These are phyloP conservation scores for Colletotrichum cordylinicola DNA, from an alignment of 2,329 filamentous ascomycete genomes.

Conservation along the genomic window DNA sequence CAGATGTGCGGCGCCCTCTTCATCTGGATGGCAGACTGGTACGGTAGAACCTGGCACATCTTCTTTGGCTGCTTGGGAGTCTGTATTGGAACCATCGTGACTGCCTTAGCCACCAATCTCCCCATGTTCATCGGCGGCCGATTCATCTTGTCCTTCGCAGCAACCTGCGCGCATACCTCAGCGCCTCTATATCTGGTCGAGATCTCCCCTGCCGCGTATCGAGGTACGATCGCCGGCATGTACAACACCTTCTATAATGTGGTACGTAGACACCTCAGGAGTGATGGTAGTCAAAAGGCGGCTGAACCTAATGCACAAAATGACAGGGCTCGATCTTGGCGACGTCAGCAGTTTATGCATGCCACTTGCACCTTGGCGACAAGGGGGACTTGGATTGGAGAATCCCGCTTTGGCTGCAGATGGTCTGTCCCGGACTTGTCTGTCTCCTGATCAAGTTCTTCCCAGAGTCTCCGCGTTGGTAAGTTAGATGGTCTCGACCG, in stretches of 20 bases:
- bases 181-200: conserved; percentile 67
- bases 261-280: conserved; percentile 23
- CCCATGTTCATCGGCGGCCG: conserved; percentile 52
- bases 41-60: conserved; percentile 47
- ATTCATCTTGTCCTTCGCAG: conserved; percentile 58
- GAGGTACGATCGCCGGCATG: conserved; percentile 63
- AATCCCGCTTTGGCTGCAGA: conserved; percentile 38
- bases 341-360: conserved; percentile 35
- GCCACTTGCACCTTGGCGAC: conserved; percentile 31
- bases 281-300: background rate
- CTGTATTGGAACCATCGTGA: conserved; percentile 54
- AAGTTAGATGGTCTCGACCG: background rate
- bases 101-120: conserved; percentile 48
- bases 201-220: conserved; percentile 63
- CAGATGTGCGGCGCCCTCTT: conserved; percentile 49
- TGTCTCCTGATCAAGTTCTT: conserved; percentile 35
- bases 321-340: conserved; percentile 32
- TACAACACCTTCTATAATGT: conserved; percentile 49
- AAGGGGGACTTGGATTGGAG: conserved; percentile 34
- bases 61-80: conserved; percentile 53
- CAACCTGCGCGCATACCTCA: conserved; percentile 59
- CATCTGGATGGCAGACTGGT: conserved; percentile 48
- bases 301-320: background rate
- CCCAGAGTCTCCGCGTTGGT: conserved; percentile 39
- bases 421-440: conserved; percentile 36